These are phyloP conservation scores for Solanum lignicaule DNA, from an alignment of 257 asterid species.

Conservation along the genomic window DNA sequence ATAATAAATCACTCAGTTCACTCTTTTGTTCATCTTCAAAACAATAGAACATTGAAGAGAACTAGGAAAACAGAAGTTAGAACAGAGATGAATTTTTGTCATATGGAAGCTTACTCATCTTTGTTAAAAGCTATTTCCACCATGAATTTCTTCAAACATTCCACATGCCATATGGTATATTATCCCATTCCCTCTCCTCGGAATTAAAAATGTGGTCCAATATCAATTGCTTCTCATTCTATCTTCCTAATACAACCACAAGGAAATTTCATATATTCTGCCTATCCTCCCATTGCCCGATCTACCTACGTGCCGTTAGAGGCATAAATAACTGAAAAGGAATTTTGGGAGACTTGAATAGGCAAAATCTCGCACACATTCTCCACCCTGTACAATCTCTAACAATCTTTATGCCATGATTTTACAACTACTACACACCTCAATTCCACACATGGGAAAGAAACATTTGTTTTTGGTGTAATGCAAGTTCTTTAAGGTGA, in stretches of 20 bases:
- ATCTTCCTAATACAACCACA: neutral
- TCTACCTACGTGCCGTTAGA: neutral
- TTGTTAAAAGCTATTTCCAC: neutral
- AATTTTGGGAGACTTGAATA: neutral
- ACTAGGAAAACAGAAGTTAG: neutral
- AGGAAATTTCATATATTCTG: neutral
- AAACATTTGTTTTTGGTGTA: neutral
- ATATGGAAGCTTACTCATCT: neutral
- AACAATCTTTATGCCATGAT: neutral
- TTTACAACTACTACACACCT: neutral
- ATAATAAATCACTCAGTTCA: neutral
- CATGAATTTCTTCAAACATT: neutral
- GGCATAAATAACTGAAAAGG: neutral
- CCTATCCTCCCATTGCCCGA: neutral
- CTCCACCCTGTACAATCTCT: neutral
- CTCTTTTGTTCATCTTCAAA: neutral
- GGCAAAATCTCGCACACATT: neutral
- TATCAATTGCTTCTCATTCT: neutral
- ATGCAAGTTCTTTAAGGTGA: neutral
- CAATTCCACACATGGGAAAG: neutral
- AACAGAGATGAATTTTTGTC: neutral
- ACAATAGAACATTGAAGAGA: neutral
- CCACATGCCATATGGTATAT: neutral
- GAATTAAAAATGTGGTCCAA: neutral
- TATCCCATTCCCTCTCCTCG: neutral